Percentiles rank a stretch among this genome's conserved stretches.
These are phyloP conservation scores for Filobasidium wieringae DNA, from an alignment of 768 basidiomycete genomes.

Conservation along the genomic window DNA sequence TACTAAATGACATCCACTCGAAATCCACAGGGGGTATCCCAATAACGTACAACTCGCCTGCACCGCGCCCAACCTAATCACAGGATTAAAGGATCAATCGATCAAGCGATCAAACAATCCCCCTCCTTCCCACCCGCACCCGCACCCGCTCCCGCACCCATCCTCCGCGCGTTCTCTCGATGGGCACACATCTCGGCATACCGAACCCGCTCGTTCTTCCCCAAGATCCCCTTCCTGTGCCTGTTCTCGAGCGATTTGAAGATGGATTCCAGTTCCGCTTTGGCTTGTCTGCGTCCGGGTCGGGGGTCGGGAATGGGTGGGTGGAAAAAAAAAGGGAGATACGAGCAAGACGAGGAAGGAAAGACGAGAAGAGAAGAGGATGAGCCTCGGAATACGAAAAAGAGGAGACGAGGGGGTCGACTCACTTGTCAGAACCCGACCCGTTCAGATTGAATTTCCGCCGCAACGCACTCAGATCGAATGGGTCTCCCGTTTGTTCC, in stretches of 20 bases:
- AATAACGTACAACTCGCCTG: too few relatives aligned
- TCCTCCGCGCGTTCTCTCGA: conserved; percentile 10
- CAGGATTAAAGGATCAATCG: too few relatives aligned
- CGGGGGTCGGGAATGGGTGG: neutral
- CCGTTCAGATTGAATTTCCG: conserved; percentile 28
- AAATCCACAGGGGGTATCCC: too few relatives aligned
- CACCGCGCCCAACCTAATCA: too few relatives aligned
- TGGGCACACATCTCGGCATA: conserved; percentile 14
- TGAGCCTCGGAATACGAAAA: too few relatives aligned
- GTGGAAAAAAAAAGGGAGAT: neutral
- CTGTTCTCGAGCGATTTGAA: conserved; percentile 31
- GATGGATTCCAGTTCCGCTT: conserved; percentile 29
- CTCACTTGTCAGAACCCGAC: conserved; percentile 34
- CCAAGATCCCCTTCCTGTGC: conserved; percentile 34
- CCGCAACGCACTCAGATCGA: conserved; percentile 19
- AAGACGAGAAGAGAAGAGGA: too few relatives aligned
- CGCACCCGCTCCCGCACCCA: neutral
- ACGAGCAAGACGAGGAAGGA: neutral
- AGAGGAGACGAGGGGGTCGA: neutral
- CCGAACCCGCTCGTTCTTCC: conserved; percentile 33
- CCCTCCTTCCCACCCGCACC: neutral
- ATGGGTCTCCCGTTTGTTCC: neutral
- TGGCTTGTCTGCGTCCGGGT: conserved; percentile 21
- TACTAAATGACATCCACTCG: too few relatives aligned
- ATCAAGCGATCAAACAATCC: conserved; percentile 3